Evolutionary conservation across 768 basidiomycete species (phyloP).

Genomic region (Mycena galopus): DNA sequence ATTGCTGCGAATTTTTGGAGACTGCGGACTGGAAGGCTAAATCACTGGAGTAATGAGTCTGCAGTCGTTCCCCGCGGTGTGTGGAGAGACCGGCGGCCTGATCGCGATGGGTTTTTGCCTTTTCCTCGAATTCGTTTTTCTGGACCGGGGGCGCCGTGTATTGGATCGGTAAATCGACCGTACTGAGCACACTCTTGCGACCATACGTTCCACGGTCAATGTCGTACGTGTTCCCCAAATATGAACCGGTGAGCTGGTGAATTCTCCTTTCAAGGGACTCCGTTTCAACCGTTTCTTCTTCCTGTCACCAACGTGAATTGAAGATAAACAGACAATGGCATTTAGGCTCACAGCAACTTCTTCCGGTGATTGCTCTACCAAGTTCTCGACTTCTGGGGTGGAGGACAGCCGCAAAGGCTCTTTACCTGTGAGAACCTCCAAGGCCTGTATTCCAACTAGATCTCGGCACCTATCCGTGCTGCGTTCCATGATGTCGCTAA

Average conservation of each 20-base stretch:
- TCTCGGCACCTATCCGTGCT: too few species aligned
- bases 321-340: background rate
- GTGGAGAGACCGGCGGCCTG: background rate
- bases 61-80: background rate
- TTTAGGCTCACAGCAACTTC: too few species aligned
- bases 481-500: too few species aligned
- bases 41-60: constrained; percentile 8
- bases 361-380: background rate
- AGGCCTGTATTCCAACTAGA: too few species aligned
- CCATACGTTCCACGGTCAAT: constrained; percentile 1
- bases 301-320: constrained; percentile 1
- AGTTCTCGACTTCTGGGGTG: too few species aligned
- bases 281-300: background rate
- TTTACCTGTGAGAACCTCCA: background rate
- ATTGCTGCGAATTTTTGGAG: background rate
- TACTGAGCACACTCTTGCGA: constrained; percentile 10
- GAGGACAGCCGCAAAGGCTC: background rate
- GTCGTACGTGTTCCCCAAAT: constrained; percentile 12
- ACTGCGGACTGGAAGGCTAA: constrained; percentile 7
- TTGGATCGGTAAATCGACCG: background rate
- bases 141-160: background rate
- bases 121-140: constrained; percentile 13
- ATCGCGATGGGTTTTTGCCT: background rate
- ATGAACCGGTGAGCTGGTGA: constrained; percentile 11
- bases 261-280: constrained; percentile 1